Percentiles rank a stretch among this genome's conserved stretches.
These are phyloP conservation scores for Acacia confusa DNA, from an alignment of 306 rosid species.

Conservation along the genomic window DNA sequence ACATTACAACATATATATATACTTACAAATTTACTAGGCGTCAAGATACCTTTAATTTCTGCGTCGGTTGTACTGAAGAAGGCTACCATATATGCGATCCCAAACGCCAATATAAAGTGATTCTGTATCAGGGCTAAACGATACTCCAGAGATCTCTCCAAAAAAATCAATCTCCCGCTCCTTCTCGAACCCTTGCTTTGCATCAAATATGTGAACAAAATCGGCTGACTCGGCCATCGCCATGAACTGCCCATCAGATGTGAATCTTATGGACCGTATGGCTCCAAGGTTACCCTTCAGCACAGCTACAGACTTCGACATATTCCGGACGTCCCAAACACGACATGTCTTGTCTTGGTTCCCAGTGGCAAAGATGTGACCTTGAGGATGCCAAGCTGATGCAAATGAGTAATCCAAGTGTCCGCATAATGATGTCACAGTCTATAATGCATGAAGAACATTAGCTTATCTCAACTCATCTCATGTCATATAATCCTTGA, in stretches of 20 bases:
- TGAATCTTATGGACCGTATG: slow-evolving; percentile 53
- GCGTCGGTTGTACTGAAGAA: slow-evolving; percentile 67
- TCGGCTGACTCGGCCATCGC: slow-evolving; percentile 71
- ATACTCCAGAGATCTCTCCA: slow-evolving; percentile 64
- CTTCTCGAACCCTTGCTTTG: slow-evolving; percentile 50
- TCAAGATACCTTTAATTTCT: slow-evolving; percentile 59
- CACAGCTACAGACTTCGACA: slow-evolving; percentile 56
- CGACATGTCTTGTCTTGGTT: slow-evolving; percentile 73
- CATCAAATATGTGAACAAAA: slow-evolving; percentile 61
- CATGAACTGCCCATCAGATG: slow-evolving; percentile 65
- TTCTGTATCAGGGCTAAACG: slow-evolving; percentile 84
- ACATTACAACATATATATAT: slow-evolving; percentile 24
- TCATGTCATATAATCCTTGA: background rate
- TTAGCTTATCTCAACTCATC: slow-evolving; percentile 11
- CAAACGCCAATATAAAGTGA: slow-evolving; percentile 76
- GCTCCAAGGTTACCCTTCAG: slow-evolving; percentile 73
- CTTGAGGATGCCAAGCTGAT: slow-evolving; percentile 66
- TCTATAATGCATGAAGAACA: slow-evolving; percentile 33
- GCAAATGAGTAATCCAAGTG: slow-evolving; percentile 73
- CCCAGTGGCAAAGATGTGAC: slow-evolving; percentile 61
- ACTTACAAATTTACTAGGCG: slow-evolving; percentile 43
- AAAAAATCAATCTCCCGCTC: slow-evolving; percentile 70
- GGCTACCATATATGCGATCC: slow-evolving; percentile 84
- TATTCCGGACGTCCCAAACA: slow-evolving; percentile 63
- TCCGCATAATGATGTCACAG: slow-evolving; percentile 41